Conservation (phyloP, 352 stramenopile species). For the Pythium vanterpoolii region DNA sequence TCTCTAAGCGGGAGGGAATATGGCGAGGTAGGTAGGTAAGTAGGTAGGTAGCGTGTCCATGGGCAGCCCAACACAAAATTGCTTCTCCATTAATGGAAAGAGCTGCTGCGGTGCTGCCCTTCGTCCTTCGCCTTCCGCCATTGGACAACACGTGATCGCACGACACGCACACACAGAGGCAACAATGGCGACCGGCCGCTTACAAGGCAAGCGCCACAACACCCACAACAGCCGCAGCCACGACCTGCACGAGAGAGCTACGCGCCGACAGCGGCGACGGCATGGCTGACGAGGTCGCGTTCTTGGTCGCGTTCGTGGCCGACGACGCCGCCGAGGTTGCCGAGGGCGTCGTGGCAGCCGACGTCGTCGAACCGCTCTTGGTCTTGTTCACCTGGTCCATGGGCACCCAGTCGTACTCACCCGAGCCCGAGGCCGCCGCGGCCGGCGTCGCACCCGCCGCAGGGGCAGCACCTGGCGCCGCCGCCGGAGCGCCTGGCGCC, state of each 20-base stretch:
- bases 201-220: constrained; percentile 16
- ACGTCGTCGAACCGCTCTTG: neutral
- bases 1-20: no score
- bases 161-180: neutral
- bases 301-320: constrained; percentile 15
- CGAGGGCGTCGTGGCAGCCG: neutral
- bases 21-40: no score
- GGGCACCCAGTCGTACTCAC: constrained; percentile 17
- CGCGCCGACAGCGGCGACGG: neutral
- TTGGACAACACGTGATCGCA: no score
- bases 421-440: neutral
- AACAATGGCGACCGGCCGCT: neutral
- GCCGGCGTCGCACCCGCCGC: neutral
- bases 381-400: constrained; percentile 10
- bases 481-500: neutral
- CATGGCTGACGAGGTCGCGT: constrained; percentile 10
- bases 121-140: neutral
- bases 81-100: no score
- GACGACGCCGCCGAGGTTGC: neutral
- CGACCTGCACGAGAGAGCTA: neutral
- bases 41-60: no score
- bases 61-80: no score
- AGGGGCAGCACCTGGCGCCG: neutral
- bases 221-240: constrained; percentile 6
- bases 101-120: no score